These are phyloP conservation scores for Ceratobasidium sp. DNA, from an alignment of 1,284 basidiomycete genomes.

Conservation along the genomic window DNA sequence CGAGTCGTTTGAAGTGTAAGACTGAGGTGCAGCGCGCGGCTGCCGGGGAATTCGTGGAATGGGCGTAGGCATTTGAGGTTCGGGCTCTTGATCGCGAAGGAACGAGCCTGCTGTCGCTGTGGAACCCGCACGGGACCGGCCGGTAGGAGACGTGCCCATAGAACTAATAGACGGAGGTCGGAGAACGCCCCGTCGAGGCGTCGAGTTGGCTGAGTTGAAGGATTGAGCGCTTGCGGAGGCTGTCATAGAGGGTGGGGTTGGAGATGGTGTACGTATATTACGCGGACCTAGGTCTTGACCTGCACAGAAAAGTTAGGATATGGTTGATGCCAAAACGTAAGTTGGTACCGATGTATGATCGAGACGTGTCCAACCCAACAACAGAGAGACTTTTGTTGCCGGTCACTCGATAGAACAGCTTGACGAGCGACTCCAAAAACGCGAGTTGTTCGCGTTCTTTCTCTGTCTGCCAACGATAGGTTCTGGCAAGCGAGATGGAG, in stretches of 20 bases:
- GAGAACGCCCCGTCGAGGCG: conserved; percentile 31
- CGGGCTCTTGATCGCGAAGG: conserved; percentile 23
- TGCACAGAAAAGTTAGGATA: neutral
- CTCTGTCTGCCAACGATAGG: conserved; percentile 91
- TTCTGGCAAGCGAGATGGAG: conserved; percentile 84
- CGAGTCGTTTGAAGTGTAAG: conserved; percentile 34
- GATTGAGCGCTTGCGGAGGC: conserved; percentile 38
- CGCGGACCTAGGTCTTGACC: neutral
- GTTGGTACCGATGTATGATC: conserved; percentile 30
- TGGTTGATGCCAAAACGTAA: neutral
- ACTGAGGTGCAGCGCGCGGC: conserved; percentile 23
- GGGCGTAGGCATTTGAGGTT: conserved; percentile 21
- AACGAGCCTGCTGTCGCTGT: conserved; percentile 35
- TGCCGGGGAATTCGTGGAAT: conserved; percentile 21
- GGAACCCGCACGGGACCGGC: conserved; percentile 32
- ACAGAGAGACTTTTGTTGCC: conserved; percentile 60
- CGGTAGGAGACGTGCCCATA: conserved; percentile 9
- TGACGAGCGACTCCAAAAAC: conserved; percentile 78
- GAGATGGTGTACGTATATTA: conserved; percentile 17
- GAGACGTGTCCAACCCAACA: conserved; percentile 37
- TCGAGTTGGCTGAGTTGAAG: conserved; percentile 11
- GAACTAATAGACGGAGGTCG: conserved; percentile 42
- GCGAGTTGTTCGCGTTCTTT: conserved; percentile 74
- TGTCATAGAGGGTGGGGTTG: conserved; percentile 28
- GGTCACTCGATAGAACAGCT: conserved; percentile 76